Evolutionary conservation across 2,329 filamentous ascomycete genomes (phyloP).

Genomic region (Boeremia exigua): DNA sequence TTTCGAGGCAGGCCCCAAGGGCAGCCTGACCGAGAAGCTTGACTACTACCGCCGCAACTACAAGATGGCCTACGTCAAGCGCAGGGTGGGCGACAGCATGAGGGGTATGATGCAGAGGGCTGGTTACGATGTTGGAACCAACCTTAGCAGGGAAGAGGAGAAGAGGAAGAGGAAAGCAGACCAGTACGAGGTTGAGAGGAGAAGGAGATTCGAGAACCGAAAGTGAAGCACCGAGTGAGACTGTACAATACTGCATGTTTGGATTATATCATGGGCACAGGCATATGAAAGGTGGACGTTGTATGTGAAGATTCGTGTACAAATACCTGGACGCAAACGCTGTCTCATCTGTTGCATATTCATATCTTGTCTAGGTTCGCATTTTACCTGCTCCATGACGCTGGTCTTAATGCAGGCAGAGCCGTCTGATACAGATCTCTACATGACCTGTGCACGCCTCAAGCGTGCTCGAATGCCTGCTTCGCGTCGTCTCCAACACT

Average conservation of each 20-base stretch:
- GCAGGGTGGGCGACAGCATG: slow-evolving; percentile 21
- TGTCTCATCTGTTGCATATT: slow-evolving; percentile 2
- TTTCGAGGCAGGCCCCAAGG: slow-evolving; percentile 30
- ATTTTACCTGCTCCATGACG: background rate
- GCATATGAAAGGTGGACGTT: slow-evolving; percentile 4
- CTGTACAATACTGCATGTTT: slow-evolving; percentile 32
- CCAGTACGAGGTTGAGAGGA: slow-evolving; percentile 35
- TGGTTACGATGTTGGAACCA: slow-evolving; percentile 25
- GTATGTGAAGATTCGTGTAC: slow-evolving; percentile 22
- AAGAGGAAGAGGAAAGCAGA: slow-evolving; percentile 38
- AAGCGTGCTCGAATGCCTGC: background rate
- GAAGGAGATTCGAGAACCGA: slow-evolving; percentile 38
- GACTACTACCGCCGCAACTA: slow-evolving; percentile 39
- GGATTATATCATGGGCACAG: slow-evolving; percentile 1
- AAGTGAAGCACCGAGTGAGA: slow-evolving; percentile 18
- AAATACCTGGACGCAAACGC: slow-evolving; percentile 25
- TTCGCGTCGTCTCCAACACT: background rate
- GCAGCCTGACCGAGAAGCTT: slow-evolving; percentile 26
- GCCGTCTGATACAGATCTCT: background rate
- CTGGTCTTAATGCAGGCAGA: background rate
- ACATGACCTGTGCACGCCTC: background rate
- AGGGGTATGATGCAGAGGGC: slow-evolving; percentile 20
- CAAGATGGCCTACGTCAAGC: slow-evolving; percentile 25
- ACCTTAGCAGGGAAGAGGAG: slow-evolving; percentile 25
- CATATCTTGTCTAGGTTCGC: slow-evolving; percentile 1